Percentiles rank a stretch among this genome's conserved stretches.
phyloP scores from a whole-genome alignment of 768 basidiomycete genomes.

The Lentinus brumalis region DNA sequence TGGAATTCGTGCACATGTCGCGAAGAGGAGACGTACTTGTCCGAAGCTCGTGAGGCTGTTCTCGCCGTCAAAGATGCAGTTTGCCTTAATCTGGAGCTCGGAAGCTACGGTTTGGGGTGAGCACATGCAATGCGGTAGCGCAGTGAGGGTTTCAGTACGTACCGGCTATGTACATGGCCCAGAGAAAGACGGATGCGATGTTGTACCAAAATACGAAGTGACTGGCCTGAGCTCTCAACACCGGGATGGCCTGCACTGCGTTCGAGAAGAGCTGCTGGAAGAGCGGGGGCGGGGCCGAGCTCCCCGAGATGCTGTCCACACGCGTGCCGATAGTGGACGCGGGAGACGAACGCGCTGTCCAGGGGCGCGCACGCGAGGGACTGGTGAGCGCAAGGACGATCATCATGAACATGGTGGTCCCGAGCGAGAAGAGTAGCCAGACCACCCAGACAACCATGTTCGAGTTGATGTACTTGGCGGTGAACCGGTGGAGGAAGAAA shows the following conservation, averaged over 20 bases:
- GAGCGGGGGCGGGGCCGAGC: not conserved
- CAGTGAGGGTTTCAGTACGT: not conserved
- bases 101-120: constrained; percentile 15
- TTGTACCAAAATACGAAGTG: constrained; percentile 22
- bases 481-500: constrained; percentile 23
- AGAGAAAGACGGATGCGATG: constrained; percentile 17
- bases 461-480: constrained; percentile 17
- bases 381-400: constrained; percentile 26
- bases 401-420: constrained; percentile 23
- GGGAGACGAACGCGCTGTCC: constrained; percentile 1
- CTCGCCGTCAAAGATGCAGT: constrained; percentile 28
- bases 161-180: constrained; percentile 26
- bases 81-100: constrained; percentile 22
- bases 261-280: not conserved
- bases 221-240: constrained; percentile 7
- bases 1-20: no score
- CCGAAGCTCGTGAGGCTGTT: constrained; percentile 27
- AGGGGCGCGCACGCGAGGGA: constrained; percentile 11
- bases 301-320: not conserved
- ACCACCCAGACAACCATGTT: constrained; percentile 27
- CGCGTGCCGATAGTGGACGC: constrained; percentile 3
- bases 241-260: not conserved
- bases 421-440: constrained; percentile 30
- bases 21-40: constrained; percentile 18
- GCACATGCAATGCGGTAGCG: not conserved